Evolutionary conservation across 495 filamentous ascomycete species (phyloP), one percentile per base, ranked within the genome.

Genomic region (Geopyxis carbonaria): DNA sequence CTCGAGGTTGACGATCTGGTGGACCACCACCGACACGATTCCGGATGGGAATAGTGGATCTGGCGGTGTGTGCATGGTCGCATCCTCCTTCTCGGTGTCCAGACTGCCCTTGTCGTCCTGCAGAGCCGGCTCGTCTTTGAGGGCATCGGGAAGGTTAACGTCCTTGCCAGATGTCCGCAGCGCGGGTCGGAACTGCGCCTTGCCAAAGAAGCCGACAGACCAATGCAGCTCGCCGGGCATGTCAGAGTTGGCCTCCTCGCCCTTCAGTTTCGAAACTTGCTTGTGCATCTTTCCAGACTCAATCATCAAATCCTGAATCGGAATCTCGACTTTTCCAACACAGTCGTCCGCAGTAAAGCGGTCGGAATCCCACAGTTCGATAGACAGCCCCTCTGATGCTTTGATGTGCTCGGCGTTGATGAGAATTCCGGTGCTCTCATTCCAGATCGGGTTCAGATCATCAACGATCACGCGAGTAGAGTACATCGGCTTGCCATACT

Each of bases 401-500:
- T 91, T 93, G 61, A 95, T 85, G 30, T 87, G 64, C 35, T 93
- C 82, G 0, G 84, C 68, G 4, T 78, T 87, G 3, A 95, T 78
- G 4, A 91, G 64, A 16, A 94, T 61, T 15, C 83, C 84, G n/a
- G 82, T 77, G 16, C 70, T 80, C 59, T 94, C 87, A 51, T 86
- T 77, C 69, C 87, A 95, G 4, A 93, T 72, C 0, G 87, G 87
- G 50, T 95, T 93, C 28, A 95, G 65, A 47, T 93, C 81, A 55
- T 94, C 86, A 10, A 82, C 78, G 41, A 95, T 93, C 21, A 95
- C 85, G 21, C 87, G 73, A 8, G 87, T 93, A 57, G 85, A 93
- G 56, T 93, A 94, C 79, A 92, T 92, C 8, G 86, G 87, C 63
- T 95, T 95, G 32, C 85, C 83, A 44, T 92, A 95, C 59, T 95